A percentile compares a stretch with the other conserved stretches of the same genome.
Evolutionary conservation across 805 yeast species (phyloP).

Genomic region (Helenozyma rhizophorensis): DNA sequence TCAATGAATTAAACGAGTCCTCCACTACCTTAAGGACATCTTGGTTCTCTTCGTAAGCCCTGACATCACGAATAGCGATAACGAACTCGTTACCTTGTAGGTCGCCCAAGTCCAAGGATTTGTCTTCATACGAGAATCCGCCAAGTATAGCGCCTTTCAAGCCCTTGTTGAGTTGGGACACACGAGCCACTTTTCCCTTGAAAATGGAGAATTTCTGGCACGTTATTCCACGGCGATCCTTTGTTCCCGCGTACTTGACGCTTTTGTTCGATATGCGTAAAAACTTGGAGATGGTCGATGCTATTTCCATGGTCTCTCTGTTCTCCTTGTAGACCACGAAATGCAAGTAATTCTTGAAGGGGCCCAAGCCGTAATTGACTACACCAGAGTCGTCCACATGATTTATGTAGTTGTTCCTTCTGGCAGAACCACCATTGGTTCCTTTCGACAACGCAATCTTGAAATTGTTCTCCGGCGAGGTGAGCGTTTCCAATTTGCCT

Average conservation of each 20-base stretch:
- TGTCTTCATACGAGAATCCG: constrained; percentile 63
- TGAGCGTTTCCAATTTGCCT: constrained; percentile 72
- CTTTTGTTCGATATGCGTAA: constrained; percentile 68
- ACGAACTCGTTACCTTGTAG: constrained; percentile 84
- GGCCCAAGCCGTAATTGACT: constrained; percentile 71
- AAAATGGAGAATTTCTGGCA: constrained; percentile 75
- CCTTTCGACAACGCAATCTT: constrained; percentile 52
- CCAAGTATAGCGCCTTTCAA: constrained; percentile 79
- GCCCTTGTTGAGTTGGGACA: constrained; percentile 70
- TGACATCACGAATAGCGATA: constrained; percentile 76
- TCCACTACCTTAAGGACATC: constrained; percentile 44
- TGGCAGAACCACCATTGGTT: constrained; percentile 27
- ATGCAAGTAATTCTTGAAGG: constrained; percentile 62
- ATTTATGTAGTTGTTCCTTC: constrained; percentile 34
- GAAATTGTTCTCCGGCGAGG: constrained; percentile 65
- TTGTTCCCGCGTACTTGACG: constrained; percentile 88
- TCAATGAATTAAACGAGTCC: constrained; percentile 53
- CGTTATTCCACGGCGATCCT: constrained; percentile 94
- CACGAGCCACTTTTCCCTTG: constrained; percentile 67
- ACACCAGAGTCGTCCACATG: constrained; percentile 47
- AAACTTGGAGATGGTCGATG: constrained; percentile 65
- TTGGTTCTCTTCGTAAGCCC: constrained; percentile 22
- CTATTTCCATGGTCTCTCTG: constrained; percentile 96
- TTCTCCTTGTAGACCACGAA: constrained; percentile 88
- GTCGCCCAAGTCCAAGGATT: constrained; percentile 71